Evolutionary conservation across 2,329 filamentous ascomycete genomes (phyloP), one percentile per base, ranked within the genome.

Genomic region (Nemania serpens): DNA sequence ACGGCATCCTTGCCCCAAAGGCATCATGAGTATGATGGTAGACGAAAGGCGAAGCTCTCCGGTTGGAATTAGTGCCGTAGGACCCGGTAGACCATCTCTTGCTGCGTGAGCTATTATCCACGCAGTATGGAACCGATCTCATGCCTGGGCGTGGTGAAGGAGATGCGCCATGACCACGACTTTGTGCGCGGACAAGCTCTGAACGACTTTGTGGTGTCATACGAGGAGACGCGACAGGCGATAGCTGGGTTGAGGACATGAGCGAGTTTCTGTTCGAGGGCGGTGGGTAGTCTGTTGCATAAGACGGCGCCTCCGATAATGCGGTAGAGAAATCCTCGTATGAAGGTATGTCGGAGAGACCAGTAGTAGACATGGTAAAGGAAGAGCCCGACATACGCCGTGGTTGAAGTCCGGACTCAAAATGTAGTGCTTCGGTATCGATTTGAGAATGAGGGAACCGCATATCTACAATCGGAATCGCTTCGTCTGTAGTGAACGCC

Each of bases 1-100:
- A 81, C 47, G 80, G 79, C 75, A 88, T 82, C 36, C 84, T 81
- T 64, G 84, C 81, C 55, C 82, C 83, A 68, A 86, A 87, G 33
- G 83, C 77, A 55, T 89, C 87, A 55, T 84, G 81, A 3, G 82
- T 78, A 62, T 84, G 82, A 65, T 88, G 83, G 73, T 88, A 88
- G 45, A 88, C 80, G 65, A 87, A 86, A 2, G 88, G 82, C 34
- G 86, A 81, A 25, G 83, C 81, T 34, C 87, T 80, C 58, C 84
- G 78, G 69, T 77, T 84, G 22, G 80, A 79, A 18, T 79, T 75
- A 1, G 86, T 83, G 18, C 83, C 87, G 61, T 88, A 91, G 3
- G 88, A 91, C 13, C 89, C 89, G 3, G 90, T 92, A 18, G 90
- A 92, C 89, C 90, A 93, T 66, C 90, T 82, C 79, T 92, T 91